Evolutionary conservation across 2,329 filamentous ascomycete genomes (phyloP).

Genomic region (Rosellinia necatrix): DNA sequence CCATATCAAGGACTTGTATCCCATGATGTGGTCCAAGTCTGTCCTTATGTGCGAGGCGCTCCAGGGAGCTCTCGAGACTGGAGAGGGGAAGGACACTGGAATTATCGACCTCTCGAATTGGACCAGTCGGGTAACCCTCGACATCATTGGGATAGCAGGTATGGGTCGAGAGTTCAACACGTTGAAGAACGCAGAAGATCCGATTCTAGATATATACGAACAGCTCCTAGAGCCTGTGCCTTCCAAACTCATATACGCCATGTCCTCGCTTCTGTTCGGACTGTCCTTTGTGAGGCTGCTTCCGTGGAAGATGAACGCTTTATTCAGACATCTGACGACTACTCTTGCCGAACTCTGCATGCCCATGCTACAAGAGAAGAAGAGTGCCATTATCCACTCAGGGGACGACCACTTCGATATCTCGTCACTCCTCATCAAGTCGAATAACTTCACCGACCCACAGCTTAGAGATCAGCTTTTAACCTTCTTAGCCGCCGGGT

Average conservation of each 20-base stretch:
- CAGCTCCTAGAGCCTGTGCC: slow-evolving; percentile 51
- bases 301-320: slow-evolving; percentile 52
- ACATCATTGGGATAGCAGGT: slow-evolving; percentile 64
- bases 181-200: slow-evolving; percentile 43
- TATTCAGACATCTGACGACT: slow-evolving; percentile 43
- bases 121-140: slow-evolving; percentile 59
- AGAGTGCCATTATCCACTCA: slow-evolving; percentile 48
- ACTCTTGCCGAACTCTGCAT: slow-evolving; percentile 48
- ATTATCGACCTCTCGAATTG: slow-evolving; percentile 50
- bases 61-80: slow-evolving; percentile 44
- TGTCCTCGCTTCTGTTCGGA: slow-evolving; percentile 27
- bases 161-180: slow-evolving; percentile 59
- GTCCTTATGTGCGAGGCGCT: slow-evolving; percentile 43
- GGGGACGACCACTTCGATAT: slow-evolving; percentile 63
- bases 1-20: slow-evolving; percentile 72
- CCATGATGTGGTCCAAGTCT: slow-evolving; percentile 68
- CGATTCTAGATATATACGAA: slow-evolving; percentile 50
- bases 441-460: slow-evolving; percentile 56
- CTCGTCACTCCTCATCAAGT: slow-evolving; percentile 60
- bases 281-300: slow-evolving; percentile 42
- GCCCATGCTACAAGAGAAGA: slow-evolving; percentile 53
- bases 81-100: slow-evolving; percentile 23
- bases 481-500: slow-evolving; percentile 61
- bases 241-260: slow-evolving; percentile 52
- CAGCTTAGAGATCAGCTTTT: slow-evolving; percentile 59